Evolutionary conservation across 2,329 filamentous ascomycete genomes (phyloP).

Genomic region (Paracoccidioides brasiliensis): DNA sequence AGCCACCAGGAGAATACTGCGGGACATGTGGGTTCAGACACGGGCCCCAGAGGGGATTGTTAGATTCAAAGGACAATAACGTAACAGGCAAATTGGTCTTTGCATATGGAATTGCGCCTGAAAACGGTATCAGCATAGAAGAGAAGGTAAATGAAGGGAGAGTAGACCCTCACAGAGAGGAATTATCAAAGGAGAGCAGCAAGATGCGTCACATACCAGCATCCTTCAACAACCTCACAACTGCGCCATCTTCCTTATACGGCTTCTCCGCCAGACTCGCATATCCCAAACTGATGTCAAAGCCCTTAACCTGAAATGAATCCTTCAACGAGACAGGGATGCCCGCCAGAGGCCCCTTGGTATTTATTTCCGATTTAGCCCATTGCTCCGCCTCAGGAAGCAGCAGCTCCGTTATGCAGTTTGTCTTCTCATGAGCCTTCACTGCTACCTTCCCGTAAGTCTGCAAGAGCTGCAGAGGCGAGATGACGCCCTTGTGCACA

Average conservation of each 20-base stretch:
- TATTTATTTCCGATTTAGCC: constrained; percentile 49
- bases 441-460: constrained; percentile 80
- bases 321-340: constrained; percentile 78
- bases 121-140: neutral
- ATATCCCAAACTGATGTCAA: constrained; percentile 72
- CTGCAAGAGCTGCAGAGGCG: constrained; percentile 60
- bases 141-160: neutral
- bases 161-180: neutral
- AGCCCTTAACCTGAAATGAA: constrained; percentile 64
- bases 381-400: constrained; percentile 65
- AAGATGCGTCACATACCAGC: constrained; percentile 38
- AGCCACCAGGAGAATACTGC: constrained; percentile 79
- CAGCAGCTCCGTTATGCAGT: constrained; percentile 80
- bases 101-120: constrained; percentile 72
- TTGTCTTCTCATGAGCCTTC: constrained; percentile 72
- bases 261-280: constrained; percentile 59
- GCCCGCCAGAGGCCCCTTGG: constrained; percentile 71
- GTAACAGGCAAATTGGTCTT: constrained; percentile 88
- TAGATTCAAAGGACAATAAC: constrained; percentile 72
- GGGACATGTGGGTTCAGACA: constrained; percentile 70
- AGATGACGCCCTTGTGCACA: constrained; percentile 55
- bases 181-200: neutral
- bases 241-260: constrained; percentile 51
- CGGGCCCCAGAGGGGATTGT: constrained; percentile 68
- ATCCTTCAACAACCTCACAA: constrained; percentile 68